Conservation (phyloP, 495 filamentous ascomycete genomes). For the Astrothelium subdiscretum region DNA sequence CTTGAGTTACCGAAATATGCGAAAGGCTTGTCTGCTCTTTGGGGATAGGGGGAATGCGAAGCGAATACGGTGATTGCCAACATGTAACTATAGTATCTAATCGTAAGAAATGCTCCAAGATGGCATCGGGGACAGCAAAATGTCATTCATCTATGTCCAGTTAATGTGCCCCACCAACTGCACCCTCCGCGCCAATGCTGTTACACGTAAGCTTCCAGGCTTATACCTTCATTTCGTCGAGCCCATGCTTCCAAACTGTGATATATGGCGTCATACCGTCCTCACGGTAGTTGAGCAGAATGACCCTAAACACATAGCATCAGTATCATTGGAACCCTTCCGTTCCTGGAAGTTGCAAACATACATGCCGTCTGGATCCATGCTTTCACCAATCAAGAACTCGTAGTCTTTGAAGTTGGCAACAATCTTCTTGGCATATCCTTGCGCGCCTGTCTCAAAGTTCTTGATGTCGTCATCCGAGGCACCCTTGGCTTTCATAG, state of each 20-base stretch:
- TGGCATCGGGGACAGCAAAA: not conserved
- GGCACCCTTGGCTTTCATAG: constrained; percentile 50
- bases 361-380: constrained; percentile 87
- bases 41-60: not conserved
- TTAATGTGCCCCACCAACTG: not conserved
- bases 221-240: constrained; percentile 86
- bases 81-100: not conserved
- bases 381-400: constrained; percentile 81
- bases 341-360: constrained; percentile 17
- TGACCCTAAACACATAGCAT: constrained; percentile 47
- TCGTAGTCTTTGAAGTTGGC: constrained; percentile 89
- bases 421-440: constrained; percentile 65
- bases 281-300: constrained; percentile 94
- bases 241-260: constrained; percentile 90
- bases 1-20: no score
- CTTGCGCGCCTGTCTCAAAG: constrained; percentile 64
- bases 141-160: not conserved
- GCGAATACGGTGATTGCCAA: not conserved
- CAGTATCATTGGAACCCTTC: not conserved
- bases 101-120: not conserved
- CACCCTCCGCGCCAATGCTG: not conserved
- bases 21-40: no score
- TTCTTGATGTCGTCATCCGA: constrained; percentile 51
- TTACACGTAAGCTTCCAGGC: constrained; percentile 11
- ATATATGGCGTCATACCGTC: constrained; percentile 87